Evolutionary conservation across 257 asterid species (phyloP).

Genomic region (Nicotiana knightiana): DNA sequence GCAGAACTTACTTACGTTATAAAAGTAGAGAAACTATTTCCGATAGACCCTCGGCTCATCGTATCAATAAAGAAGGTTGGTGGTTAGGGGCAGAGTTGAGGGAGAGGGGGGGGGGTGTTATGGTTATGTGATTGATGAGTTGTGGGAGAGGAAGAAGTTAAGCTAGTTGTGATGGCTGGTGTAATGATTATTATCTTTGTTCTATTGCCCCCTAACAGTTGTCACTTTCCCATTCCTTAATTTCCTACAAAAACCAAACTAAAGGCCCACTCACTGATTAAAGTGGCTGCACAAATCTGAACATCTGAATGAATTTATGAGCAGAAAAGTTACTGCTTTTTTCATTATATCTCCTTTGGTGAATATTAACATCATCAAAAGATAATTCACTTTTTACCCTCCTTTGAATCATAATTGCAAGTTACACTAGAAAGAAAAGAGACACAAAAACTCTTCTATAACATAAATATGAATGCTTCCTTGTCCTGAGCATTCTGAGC

Average conservation of each 20-base stretch:
- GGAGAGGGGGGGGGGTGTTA: too few relatives aligned
- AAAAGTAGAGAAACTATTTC: rapidly evolving
- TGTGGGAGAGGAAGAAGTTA: not conserved
- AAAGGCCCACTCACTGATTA: constrained; percentile 34
- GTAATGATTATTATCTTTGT: constrained; percentile 30
- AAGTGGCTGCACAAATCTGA: constrained; percentile 39
- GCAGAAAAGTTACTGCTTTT: not conserved
- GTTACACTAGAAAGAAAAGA: not conserved
- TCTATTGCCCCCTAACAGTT: constrained; percentile 24
- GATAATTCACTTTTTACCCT: constrained; percentile 16
- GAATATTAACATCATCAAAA: not conserved
- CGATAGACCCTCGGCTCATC: rapidly evolving
- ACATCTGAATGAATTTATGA: constrained; percentile 10
- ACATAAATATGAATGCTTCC: too few relatives aligned
- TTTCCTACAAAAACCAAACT: not conserved
- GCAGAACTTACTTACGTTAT: rapidly evolving
- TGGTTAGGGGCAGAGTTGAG: too few relatives aligned
- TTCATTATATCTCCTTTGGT: too few relatives aligned
- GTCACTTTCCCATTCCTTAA: constrained; percentile 22
- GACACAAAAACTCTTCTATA: not conserved
- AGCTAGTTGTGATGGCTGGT: not conserved
- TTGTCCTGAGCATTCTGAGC: not conserved
- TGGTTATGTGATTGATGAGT: too few relatives aligned
- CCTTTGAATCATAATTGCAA: constrained; percentile 7
- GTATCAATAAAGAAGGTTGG: too few relatives aligned